phyloP scores from a whole-genome alignment of 345 rosid species.

The Mercurialis annua region DNA sequence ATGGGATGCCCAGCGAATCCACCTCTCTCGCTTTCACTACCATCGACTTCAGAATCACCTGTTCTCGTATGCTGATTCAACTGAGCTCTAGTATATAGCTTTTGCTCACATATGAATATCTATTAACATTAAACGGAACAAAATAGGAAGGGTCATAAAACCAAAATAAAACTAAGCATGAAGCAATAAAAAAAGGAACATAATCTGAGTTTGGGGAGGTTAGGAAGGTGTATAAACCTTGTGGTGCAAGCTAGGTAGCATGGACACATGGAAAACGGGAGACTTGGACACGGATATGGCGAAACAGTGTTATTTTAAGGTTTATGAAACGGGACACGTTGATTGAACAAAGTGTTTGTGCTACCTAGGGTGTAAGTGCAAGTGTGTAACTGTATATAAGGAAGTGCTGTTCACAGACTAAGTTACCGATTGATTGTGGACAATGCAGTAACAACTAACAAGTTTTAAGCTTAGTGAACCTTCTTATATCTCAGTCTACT shows the following conservation, averaged over 20 bases:
- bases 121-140: slow-evolving; percentile 26
- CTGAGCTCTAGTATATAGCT: slow-evolving; percentile 72
- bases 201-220: no score
- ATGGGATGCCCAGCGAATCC: slow-evolving; percentile 92
- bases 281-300: no score
- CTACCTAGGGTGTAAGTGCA: no score
- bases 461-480: background rate
- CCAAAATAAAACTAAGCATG: background rate
- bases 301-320: no score
- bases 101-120: slow-evolving; percentile 95
- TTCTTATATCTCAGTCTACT: background rate
- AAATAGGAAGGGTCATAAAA: background rate
- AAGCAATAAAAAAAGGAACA: no score
- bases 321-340: no score
- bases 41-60: slow-evolving; percentile 95
- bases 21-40: slow-evolving; percentile 92
- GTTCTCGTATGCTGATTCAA: slow-evolving; percentile 78
- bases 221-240: no score
- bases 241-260: no score
- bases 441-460: background rate
- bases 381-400: no score
- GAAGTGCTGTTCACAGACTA: background rate
- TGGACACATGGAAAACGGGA: no score
- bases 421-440: background rate
- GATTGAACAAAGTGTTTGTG: no score